Conservation (phyloP, 2,329 filamentous ascomycete species). For the Fusarium incarnatum region DNA sequence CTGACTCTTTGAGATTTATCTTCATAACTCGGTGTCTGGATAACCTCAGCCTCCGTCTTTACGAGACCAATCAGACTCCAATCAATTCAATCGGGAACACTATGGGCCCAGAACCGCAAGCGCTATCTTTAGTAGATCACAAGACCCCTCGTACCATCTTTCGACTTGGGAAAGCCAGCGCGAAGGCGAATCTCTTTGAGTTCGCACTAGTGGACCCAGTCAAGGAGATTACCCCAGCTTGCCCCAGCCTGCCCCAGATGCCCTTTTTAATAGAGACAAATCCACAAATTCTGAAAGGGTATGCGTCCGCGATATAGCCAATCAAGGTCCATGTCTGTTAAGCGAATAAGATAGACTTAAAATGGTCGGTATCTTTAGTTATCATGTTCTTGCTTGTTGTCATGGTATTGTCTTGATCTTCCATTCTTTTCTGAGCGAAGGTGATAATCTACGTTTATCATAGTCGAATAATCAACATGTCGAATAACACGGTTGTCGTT, state of each 20-base stretch:
- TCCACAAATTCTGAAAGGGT: constrained; percentile 7
- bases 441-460: rapidly evolving
- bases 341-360: neutral
- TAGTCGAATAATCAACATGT: neutral
- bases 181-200: neutral
- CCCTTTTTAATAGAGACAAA: neutral
- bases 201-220: neutral
- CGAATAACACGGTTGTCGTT: constrained; percentile 17
- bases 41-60: neutral
- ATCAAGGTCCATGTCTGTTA: neutral
- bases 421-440: neutral
- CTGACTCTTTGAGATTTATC: neutral
- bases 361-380: neutral
- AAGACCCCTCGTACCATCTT: rapidly evolving
- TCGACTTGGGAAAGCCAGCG: constrained; percentile 13
- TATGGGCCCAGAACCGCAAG: neutral
- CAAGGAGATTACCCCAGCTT: neutral
- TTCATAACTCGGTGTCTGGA: neutral
- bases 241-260: neutral
- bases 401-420: neutral
- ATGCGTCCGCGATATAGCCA: constrained; percentile 18
- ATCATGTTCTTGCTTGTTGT: neutral
- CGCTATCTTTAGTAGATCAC: neutral
- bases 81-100: neutral
- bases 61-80: rapidly evolving